Base-by-base conservation (phyloP, 345 rosid genomes). In the Eucalyptus sp. region DNA sequence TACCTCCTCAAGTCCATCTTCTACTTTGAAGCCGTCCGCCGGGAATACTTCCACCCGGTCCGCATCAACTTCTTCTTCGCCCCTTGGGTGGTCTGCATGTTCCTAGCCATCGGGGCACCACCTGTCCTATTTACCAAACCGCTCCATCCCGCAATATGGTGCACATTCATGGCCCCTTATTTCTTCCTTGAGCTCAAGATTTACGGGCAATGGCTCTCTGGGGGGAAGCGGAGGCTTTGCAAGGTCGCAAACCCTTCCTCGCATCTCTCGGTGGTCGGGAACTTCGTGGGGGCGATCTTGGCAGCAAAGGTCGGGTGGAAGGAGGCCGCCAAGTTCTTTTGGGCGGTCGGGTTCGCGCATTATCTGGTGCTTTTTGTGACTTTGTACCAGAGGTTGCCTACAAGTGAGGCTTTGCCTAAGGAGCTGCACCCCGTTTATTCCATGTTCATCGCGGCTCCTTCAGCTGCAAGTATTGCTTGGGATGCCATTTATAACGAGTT, bases 361-460 rank as follows among this genome's bases (percentile, higher is more conserved):
- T 96, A 95, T 88, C 92, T 97, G n/a, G 99, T 96, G 90, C 31
- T 96, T 89, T 96, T 97, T 66, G 99, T 96, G 68, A 96, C 99
- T n/a, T 89, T 96, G 88, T 95, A 96, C 89, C 98, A 97, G 86
- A 94, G 99, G 89, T 85, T 96, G 91, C 99, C 99, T 8, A 97
- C 99, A 3, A 96, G 97, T 88, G 99, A 97, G 91, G 95, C 98
- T 13, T 90, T 97, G 90, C 98, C 99, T 14, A 97, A 97, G 89
- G 99, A 97, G 93, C 93, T 97, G 22, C 99, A 97, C 89, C 99
- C 98, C 46, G 99, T 96, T 37, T 97, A 95, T 91, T 97, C 99
- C 27, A 96, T 97, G 99, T 97, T 97, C 93, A 97, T 97, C 43
- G 99, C 99, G 49, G 99, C 99, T 8, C 99, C 99, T 3, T 96